These are phyloP conservation scores for Leersia perrieri DNA, from an alignment of 176 grass and related monocot genomes.

Conservation along the genomic window DNA sequence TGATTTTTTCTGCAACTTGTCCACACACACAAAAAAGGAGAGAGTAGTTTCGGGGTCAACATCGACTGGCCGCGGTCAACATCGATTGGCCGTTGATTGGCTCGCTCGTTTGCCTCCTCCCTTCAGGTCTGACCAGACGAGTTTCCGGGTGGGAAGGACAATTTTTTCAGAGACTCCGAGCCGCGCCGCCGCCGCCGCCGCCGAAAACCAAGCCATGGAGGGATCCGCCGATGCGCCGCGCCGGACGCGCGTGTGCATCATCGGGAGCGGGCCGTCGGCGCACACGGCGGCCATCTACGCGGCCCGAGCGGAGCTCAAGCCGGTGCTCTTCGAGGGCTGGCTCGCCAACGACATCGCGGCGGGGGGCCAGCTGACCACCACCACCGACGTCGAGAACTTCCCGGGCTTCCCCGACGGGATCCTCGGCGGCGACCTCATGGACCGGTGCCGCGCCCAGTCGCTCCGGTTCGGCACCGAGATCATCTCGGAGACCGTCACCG, in stretches of 20 bases:
- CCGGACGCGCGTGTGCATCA: conserved; percentile 79
- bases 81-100: neutral
- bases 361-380: conserved; percentile 87
- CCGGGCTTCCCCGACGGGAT: conserved; percentile 77
- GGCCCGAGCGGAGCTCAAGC: conserved; percentile 81
- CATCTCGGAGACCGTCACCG: conserved; percentile 69
- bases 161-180: neutral
- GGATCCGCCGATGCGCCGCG: conserved; percentile 49
- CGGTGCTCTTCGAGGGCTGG: conserved; percentile 89
- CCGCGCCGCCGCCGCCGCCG: conserved; percentile 32
- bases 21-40: too few relatives aligned
- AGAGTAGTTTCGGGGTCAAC: too few relatives aligned
- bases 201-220: conserved; percentile 54
- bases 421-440: conserved; percentile 83
- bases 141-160: neutral
- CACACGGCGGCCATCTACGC: conserved; percentile 98
- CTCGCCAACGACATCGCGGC: conserved; percentile 83
- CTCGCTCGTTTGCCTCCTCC: neutral
- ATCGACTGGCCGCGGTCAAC: too few relatives aligned
- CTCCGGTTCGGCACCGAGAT: conserved; percentile 64
- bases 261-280: conserved; percentile 82
- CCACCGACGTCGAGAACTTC: conserved; percentile 98
- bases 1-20: neutral
- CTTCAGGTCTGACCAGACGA: neutral
- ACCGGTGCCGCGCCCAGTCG: conserved; percentile 68